phyloP scores from a whole-genome alignment of 352 stramenopile genomes.

The Globisporangium abappressorium region DNA sequence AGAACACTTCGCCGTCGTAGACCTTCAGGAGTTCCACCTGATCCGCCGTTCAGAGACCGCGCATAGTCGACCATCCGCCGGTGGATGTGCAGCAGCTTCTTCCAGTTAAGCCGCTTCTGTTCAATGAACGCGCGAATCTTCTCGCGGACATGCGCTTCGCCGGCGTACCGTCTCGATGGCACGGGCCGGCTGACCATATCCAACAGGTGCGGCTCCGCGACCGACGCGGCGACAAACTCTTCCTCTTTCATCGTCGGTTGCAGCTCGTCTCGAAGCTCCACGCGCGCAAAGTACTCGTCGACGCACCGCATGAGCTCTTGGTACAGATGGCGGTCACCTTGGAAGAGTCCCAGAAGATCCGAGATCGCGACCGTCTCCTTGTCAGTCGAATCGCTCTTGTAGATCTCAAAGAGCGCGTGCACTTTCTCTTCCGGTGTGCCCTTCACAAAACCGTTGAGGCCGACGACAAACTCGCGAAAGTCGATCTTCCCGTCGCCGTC shows the following conservation, averaged over 20 bases:
- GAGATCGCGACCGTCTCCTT: slow-evolving; percentile 35
- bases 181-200: slow-evolving; percentile 34
- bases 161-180: slow-evolving; percentile 23
- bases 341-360: slow-evolving; percentile 41
- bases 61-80: slow-evolving; percentile 18
- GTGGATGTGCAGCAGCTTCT: slow-evolving; percentile 25
- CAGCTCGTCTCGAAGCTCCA: slow-evolving; percentile 32
- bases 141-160: slow-evolving; percentile 34
- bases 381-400: slow-evolving; percentile 22
- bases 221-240: slow-evolving; percentile 36
- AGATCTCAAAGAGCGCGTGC: slow-evolving; percentile 38
- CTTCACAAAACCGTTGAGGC: slow-evolving; percentile 38
- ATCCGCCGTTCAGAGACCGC: background rate
- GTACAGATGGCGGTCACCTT: slow-evolving; percentile 41
- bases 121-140: slow-evolving; percentile 30
- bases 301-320: slow-evolving; percentile 45
- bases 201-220: slow-evolving; percentile 36
- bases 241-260: slow-evolving; percentile 33
- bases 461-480: slow-evolving; percentile 50
- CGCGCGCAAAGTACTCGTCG: slow-evolving; percentile 45
- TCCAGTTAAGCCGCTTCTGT: slow-evolving; percentile 23
- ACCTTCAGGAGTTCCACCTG: background rate
- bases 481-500: slow-evolving; percentile 46
- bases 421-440: slow-evolving; percentile 43
- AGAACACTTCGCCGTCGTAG: background rate